Evolutionary conservation across 1,284 basidiomycete genomes (phyloP), one percentile per base, ranked within the genome.

Genomic region (Leccinum fuscescens): DNA sequence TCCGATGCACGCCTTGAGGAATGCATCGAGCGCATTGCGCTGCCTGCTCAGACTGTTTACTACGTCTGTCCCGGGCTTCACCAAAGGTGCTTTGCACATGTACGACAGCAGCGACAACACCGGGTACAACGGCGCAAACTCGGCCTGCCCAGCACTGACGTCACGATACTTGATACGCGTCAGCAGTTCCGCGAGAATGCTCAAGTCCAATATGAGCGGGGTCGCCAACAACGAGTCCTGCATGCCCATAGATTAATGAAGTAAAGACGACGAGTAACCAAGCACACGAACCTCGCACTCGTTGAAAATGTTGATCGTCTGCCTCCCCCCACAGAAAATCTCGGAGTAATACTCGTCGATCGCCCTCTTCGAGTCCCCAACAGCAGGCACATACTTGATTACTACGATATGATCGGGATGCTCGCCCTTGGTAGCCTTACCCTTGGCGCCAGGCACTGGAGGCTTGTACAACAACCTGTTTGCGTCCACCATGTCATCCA

Each of bases 311-410:
- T 92, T 93, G 80, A 93, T 91, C 4, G 88, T 91, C 65, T 88
- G 89, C 62, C 89, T 81, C 39, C 90, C 90, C 74, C 88, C 89
- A 63, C 88, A 89, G 80, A 92, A 88, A 71, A 92, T 92, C 80
- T 98, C 96, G 14, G 93, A 96, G 78, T 95, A 96, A 81, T 98
- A 98, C 83, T 98, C 96, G 79, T 98, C 96, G 81, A 99, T 95
- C 50, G 96, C 96, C 58, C 94, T 86, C 85, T 95, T 97, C 67
- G 93, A 94, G 80, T 99, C 97, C 55, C 96, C 95, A 55, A 98
- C 96, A 42, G 94, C 93, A 31, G 92, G 93, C 14, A 94, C 86
- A 65, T 94, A 94, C 82, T 96, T 95, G 84, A 95, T 95, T 62
- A 98, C 94, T 62, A 98, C 92, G 72, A 96, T 87, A 77, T 98